phyloP scores from a whole-genome alignment of 2,329 filamentous ascomycete genomes.

The Exophiala viscosa region DNA sequence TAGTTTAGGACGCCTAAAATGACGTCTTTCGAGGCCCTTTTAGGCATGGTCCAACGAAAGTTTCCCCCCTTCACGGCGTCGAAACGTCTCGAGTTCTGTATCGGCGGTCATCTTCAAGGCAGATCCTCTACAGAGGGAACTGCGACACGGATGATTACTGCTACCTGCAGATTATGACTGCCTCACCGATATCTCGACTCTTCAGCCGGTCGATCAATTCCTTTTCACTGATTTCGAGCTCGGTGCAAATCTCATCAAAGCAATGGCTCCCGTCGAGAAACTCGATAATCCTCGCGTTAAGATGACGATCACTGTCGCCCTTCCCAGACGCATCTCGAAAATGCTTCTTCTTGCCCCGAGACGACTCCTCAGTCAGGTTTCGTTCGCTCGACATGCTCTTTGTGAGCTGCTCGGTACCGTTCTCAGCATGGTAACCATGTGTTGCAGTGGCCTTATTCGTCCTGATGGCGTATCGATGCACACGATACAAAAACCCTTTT shows the following conservation, averaged over 20 bases:
- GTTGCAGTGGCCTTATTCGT: conserved; percentile 28
- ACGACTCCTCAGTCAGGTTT: conserved; percentile 14
- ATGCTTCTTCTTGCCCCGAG: conserved; percentile 4
- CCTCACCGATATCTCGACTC: conserved; percentile 38
- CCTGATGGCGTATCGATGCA: conserved; percentile 81
- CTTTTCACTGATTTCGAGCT: conserved; percentile 47
- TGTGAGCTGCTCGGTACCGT: conserved; percentile 2
- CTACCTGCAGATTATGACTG: conserved; percentile 45
- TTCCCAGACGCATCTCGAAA: conserved; percentile 4
- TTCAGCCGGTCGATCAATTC: conserved; percentile 44
- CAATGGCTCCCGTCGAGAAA: conserved; percentile 49
- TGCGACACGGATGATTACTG: neutral
- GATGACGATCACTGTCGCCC: neutral
- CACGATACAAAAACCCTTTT: conserved; percentile 87
- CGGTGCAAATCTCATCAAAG: conserved; percentile 51
- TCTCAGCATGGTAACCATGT: neutral
- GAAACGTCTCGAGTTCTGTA: too few species aligned
- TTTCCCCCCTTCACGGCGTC: too few species aligned
- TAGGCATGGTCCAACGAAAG: neutral
- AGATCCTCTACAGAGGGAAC: too few species aligned
- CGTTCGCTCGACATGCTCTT: conserved; percentile 24
- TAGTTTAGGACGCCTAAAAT: neutral
- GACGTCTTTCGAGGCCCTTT: neutral
- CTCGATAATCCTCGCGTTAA: conserved; percentile 31
- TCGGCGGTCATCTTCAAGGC: too few species aligned